Evolutionary conservation across 2,329 filamentous ascomycete species (phyloP).

Genomic region (Paraphaeosphaeria sporulosa): DNA sequence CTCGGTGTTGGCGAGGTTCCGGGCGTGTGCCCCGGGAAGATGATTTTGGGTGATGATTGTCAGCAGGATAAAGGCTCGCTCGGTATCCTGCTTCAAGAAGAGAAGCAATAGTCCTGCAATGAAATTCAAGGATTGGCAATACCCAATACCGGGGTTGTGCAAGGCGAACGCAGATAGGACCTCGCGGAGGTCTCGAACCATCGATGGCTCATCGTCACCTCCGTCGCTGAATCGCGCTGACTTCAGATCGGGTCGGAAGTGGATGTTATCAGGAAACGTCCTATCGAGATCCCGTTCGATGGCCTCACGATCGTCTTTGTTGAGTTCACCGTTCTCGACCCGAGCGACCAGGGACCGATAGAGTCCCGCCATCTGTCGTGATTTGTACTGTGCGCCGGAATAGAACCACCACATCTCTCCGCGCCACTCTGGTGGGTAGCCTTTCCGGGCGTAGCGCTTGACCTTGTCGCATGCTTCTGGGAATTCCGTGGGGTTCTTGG

Average conservation of each 20-base stretch:
- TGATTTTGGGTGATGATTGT: slow-evolving; percentile 90
- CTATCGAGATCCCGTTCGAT: slow-evolving; percentile 94
- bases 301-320: slow-evolving; percentile 79
- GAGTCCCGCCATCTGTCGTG: slow-evolving; percentile 70
- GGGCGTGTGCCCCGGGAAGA: slow-evolving; percentile 89
- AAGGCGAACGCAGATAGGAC: slow-evolving; percentile 90
- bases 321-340: slow-evolving; percentile 69
- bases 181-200: slow-evolving; percentile 81
- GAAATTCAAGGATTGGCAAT: slow-evolving; percentile 96
- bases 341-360: slow-evolving; percentile 75
- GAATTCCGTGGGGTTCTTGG: slow-evolving; percentile 76
- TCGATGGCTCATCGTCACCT: slow-evolving; percentile 69
- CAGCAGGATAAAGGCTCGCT: slow-evolving; percentile 90
- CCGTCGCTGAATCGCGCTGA: slow-evolving; percentile 28
- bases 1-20: slow-evolving; percentile 90
- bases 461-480: slow-evolving; percentile 82
- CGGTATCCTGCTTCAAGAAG: slow-evolving; percentile 81
- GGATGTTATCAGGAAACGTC: slow-evolving; percentile 92
- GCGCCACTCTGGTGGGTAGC: slow-evolving; percentile 91
- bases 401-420: slow-evolving; percentile 99
- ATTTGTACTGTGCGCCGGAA: slow-evolving; percentile 81
- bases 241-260: slow-evolving; percentile 74
- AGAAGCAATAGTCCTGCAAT: slow-evolving; percentile 87
- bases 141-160: slow-evolving; percentile 90
- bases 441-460: slow-evolving; percentile 90